These are phyloP conservation scores for Berberis thunbergii DNA, from an alignment of 164 flowering plant species.

Conservation along the genomic window DNA sequence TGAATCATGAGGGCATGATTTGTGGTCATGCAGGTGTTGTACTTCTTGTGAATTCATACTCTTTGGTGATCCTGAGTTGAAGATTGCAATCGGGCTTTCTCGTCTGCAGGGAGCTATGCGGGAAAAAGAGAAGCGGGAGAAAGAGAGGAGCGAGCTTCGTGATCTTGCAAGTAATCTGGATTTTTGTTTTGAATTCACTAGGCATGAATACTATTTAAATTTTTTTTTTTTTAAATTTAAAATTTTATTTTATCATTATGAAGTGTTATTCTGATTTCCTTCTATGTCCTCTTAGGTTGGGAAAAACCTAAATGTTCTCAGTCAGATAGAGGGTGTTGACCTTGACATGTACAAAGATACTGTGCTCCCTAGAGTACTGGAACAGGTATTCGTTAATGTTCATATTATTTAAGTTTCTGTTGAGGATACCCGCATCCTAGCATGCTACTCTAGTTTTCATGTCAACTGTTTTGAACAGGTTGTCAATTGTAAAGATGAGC, in stretches of 20 bases:
- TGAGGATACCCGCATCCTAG: too few species aligned
- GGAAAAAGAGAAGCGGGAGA: constrained; percentile 88
- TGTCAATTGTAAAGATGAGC: too few species aligned
- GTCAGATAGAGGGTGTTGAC: constrained; percentile 94
- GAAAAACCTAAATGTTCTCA: constrained; percentile 88
- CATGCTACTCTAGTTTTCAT: too few species aligned
- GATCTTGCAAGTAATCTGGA: constrained; percentile 68
- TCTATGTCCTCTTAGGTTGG: constrained; percentile 55
- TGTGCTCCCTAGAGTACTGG: too few species aligned
- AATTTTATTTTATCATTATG: not conserved
- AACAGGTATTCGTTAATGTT: too few species aligned
- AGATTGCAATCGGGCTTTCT: constrained; percentile 83
- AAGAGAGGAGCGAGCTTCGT: constrained; percentile 95
- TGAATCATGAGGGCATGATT: constrained; percentile 68
- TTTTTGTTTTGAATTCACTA: constrained; percentile 3
- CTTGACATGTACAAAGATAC: too few species aligned
- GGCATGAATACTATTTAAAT: not conserved
- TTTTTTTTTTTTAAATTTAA: constrained; percentile 1
- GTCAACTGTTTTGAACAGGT: too few species aligned
- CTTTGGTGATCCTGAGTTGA: constrained; percentile 85
- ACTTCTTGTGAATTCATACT: constrained; percentile 73
- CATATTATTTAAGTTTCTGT: too few species aligned
- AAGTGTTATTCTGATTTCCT: not conserved
- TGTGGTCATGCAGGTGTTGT: constrained; percentile 76
- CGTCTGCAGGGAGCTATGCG: constrained; percentile 97